Evolutionary conservation across 1,284 basidiomycete genomes (phyloP).

Genomic region (Gymnopus androsaceus): DNA sequence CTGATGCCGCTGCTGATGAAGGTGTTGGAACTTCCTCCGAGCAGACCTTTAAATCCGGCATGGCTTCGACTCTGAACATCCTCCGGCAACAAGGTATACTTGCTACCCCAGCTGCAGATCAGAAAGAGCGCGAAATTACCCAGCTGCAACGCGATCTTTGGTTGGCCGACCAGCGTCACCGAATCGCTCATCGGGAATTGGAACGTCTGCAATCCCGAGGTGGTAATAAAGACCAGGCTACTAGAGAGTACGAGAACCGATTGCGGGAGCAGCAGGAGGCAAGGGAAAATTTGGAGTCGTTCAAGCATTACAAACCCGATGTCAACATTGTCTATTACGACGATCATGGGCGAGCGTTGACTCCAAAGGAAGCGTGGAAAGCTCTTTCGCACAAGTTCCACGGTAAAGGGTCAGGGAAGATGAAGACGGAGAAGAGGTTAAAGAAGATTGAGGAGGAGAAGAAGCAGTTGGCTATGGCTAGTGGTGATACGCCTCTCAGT

Average conservation of each 20-base stretch:
- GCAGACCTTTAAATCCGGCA: conserved; percentile 75
- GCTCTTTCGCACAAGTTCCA: conserved; percentile 94
- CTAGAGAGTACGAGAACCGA: conserved; percentile 93
- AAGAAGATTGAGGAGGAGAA: conserved; percentile 94
- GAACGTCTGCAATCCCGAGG: conserved; percentile 77
- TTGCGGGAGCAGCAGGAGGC: conserved; percentile 91
- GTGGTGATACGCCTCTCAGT: conserved; percentile 89
- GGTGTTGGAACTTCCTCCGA: conserved; percentile 62
- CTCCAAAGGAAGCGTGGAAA: conserved; percentile 97
- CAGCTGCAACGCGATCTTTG: conserved; percentile 89
- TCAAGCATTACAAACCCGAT: conserved; percentile 95
- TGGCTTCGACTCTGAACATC: conserved; percentile 87
- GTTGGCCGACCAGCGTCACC: conserved; percentile 82
- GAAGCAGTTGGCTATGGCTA: conserved; percentile 87
- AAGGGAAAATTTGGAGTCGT: conserved; percentile 78
- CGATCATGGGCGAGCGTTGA: conserved; percentile 89
- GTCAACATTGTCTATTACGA: conserved; percentile 97
- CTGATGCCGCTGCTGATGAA: conserved; percentile 35
- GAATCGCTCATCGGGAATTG: conserved; percentile 77
- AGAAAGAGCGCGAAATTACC: conserved; percentile 76
- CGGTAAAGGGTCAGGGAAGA: conserved; percentile 90
- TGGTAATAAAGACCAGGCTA: conserved; percentile 89
- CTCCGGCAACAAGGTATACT: conserved; percentile 93
- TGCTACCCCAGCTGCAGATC: conserved; percentile 64
- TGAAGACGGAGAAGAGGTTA: conserved; percentile 92